phyloP scores from a whole-genome alignment of 1,284 basidiomycete genomes.

The Irpex sp. region DNA sequence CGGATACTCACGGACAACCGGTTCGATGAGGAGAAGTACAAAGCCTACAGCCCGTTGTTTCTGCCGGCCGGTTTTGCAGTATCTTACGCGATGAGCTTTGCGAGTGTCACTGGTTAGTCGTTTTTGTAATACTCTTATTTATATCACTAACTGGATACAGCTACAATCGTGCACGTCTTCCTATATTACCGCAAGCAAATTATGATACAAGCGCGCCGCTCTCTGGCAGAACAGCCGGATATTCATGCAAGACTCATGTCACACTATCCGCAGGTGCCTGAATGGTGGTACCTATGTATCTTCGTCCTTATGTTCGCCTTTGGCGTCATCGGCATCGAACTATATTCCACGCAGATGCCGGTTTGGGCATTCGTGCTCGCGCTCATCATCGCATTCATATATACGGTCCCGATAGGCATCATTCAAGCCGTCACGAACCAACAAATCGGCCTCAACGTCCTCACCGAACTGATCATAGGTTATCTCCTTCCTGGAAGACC shows the following conservation, averaged over 20 bases:
- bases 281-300: constrained; percentile 66
- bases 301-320: constrained; percentile 53
- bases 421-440: constrained; percentile 64
- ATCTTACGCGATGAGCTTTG: constrained; percentile 59
- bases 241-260: constrained; percentile 86
- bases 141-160: neutral
- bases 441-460: constrained; percentile 54
- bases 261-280: constrained; percentile 66
- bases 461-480: constrained; percentile 47
- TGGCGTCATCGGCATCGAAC: constrained; percentile 64
- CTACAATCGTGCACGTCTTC: constrained; percentile 67
- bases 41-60: constrained; percentile 56
- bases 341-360: constrained; percentile 64
- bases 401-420: constrained; percentile 65
- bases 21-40: constrained; percentile 49
- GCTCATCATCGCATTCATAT: constrained; percentile 42
- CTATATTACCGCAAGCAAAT: constrained; percentile 84
- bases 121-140: neutral
- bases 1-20: constrained; percentile 34
- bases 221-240: constrained; percentile 76
- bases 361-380: constrained; percentile 55
- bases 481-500: constrained; percentile 47
- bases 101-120: constrained; percentile 19
- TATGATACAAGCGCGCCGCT: constrained; percentile 58
- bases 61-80: constrained; percentile 53